Conservation (phyloP, 495 filamentous ascomycete species). For the Ramalina intermedia region DNA sequence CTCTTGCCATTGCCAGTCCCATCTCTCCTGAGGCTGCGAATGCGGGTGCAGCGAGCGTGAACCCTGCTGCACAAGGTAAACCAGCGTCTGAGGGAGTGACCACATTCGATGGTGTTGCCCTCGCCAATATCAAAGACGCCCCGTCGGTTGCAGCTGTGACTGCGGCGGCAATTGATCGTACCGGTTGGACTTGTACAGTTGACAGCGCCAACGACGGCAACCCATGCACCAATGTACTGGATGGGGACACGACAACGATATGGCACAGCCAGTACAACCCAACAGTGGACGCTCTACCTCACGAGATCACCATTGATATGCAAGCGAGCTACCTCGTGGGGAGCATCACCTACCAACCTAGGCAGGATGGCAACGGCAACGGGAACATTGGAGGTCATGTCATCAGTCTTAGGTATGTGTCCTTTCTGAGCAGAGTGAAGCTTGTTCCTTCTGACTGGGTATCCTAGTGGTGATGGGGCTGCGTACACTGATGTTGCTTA, state of each 20-base stretch:
- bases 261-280: constrained; percentile 6
- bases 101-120: constrained; percentile 11
- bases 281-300: constrained; percentile 2
- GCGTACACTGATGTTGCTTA: constrained; percentile 26
- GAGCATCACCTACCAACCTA: constrained; percentile 9
- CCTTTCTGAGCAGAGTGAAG: neutral
- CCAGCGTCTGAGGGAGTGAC: neutral
- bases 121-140: constrained; percentile 6
- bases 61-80: neutral
- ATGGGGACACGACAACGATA: constrained; percentile 6
- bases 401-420: constrained; percentile 5
- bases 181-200: constrained; percentile 9
- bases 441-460: neutral
- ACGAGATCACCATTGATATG: constrained; percentile 13
- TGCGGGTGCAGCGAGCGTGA: neutral
- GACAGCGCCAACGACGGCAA: constrained; percentile 11
- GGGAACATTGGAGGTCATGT: constrained; percentile 13
- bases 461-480: constrained; percentile 21
- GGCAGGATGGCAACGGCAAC: constrained; percentile 5
- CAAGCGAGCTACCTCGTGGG: constrained; percentile 7
- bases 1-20: constrained; percentile 4
- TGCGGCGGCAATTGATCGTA: constrained; percentile 2
- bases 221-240: constrained; percentile 11
- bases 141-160: constrained; percentile 3
- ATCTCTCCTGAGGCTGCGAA: constrained; percentile 11